Evolutionary conservation across 2,329 filamentous ascomycete genomes (phyloP), one percentile per base, ranked within the genome.

Genomic region (Trichoderma oligosporum): DNA sequence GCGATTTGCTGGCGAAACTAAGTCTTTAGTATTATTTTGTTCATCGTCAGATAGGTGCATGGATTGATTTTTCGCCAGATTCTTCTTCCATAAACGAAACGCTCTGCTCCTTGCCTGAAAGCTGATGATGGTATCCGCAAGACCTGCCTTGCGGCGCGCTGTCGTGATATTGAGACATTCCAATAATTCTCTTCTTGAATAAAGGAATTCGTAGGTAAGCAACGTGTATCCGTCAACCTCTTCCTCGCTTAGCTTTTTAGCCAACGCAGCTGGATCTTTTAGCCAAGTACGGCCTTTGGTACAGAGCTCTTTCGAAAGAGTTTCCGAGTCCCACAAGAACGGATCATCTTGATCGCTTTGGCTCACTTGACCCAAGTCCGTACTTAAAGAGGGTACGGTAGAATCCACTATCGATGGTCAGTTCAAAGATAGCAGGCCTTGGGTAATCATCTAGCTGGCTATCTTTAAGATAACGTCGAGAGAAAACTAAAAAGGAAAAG

Each of bases 241-340:
- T 55, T 89, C 79, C 1, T 85, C 78, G 6, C 78, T 74, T 4
- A 95, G 70, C 4, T 73, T 74, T 18, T 67, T 66, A 57, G 84
- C 81, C 3, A 95, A 76, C 0, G 67, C 48, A 0, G 66, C 65
- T 0, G 78, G 71, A 49, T 88, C 76, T 4, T 67, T 70, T 46
- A 71, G 71, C 79, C 80, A 82, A 8, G 81, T 78, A 46, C 75
- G 74, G 3, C 75, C 67, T 2, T 74, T 65, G 20, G 79, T 76
- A 67, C 86, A 90, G 3, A 95, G 76, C 65, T 86, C 84, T 14
- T 76, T 68, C 8, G 88, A 80, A 9, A 95, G 82, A 33, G 84
- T 78, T 35, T 87, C 83, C 29, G 85, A 77, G 33, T 81, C 80
- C 91, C 91, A 96, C 54, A 79, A 66, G 70, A 85, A 87, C n/a